Evolutionary conservation across 441 rosid species (phyloP).

Genomic region (Adansonia rubrostipa): DNA sequence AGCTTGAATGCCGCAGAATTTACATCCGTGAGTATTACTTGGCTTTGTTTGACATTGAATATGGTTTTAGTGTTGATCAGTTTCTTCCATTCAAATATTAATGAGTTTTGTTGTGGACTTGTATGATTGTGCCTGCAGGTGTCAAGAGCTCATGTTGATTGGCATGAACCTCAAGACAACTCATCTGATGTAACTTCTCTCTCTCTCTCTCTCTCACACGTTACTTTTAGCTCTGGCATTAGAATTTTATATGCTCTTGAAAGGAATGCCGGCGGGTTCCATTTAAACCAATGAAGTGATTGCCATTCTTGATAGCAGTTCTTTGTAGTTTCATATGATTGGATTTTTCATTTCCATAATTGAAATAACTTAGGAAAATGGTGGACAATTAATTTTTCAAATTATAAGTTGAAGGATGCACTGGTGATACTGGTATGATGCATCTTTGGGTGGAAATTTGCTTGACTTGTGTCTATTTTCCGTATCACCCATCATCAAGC

Average conservation of each 20-base stretch:
- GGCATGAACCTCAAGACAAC: slow-evolving; percentile 52
- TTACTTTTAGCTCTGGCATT: background rate
- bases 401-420: background rate
- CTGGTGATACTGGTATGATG: background rate
- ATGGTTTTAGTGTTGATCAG: slow-evolving; percentile 6
- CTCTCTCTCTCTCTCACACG: background rate
- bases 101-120: slow-evolving; percentile 18
- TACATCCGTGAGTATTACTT: slow-evolving; percentile 36
- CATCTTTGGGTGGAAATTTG: background rate
- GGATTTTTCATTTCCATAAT: background rate
- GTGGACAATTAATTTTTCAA: background rate
- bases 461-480: background rate
- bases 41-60: slow-evolving; percentile 2
- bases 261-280: background rate
- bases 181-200: slow-evolving; percentile 56
- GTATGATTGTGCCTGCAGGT: slow-evolving; percentile 42
- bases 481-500: background rate
- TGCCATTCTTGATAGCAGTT: background rate
- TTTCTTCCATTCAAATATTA: background rate
- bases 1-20: slow-evolving; percentile 44
- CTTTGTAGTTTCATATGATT: background rate
- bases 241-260: background rate
- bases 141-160: slow-evolving; percentile 50
- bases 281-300: background rate
- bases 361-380: background rate